phyloP scores from a whole-genome alignment of 78 protist genomes.

The Diacronema lutheri region DNA sequence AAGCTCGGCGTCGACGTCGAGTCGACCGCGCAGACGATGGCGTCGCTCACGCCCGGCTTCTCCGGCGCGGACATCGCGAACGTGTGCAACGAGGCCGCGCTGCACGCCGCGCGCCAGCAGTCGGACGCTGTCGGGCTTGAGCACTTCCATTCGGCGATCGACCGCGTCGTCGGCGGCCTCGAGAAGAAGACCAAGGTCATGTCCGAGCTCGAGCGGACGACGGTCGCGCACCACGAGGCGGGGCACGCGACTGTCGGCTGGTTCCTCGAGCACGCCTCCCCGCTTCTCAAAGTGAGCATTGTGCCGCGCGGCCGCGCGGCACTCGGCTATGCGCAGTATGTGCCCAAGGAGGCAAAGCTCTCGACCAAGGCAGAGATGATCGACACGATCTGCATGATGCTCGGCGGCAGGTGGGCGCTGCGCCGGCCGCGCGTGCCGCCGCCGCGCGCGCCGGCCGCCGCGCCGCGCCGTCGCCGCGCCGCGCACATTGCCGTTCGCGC shows the following conservation, averaged over 20 bases:
- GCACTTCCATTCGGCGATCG: conserved; percentile 92
- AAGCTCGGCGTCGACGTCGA: conserved; percentile 29
- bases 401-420: conserved; percentile 49
- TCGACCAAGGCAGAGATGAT: conserved; percentile 69
- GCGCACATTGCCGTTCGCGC: no score
- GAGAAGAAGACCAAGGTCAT: conserved; percentile 52
- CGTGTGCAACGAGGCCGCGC: conserved; percentile 84
- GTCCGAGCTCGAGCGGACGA: conserved; percentile 66
- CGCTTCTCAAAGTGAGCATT: conserved; percentile 93
- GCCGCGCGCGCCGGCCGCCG: no score
- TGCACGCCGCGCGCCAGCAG: conserved; percentile 48
- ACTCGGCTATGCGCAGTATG: conserved; percentile 88
- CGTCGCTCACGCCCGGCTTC: conserved; percentile 65
- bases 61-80: conserved; percentile 95
- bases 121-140: conserved; percentile 41
- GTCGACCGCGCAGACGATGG: conserved; percentile 28
- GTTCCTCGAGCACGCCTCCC: conserved; percentile 93
- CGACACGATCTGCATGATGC: conserved; percentile 78
- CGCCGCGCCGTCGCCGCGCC: no score
- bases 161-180: conserved; percentile 91
- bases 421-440: no score
- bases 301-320: conserved; percentile 93
- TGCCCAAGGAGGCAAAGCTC: conserved; percentile 85
- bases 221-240: conserved; percentile 98
- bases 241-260: conserved; percentile 97